Evolutionary conservation across 2,329 filamentous ascomycete genomes (phyloP), one percentile per base, ranked within the genome.

Genomic region (Microdochium bolleyi): DNA sequence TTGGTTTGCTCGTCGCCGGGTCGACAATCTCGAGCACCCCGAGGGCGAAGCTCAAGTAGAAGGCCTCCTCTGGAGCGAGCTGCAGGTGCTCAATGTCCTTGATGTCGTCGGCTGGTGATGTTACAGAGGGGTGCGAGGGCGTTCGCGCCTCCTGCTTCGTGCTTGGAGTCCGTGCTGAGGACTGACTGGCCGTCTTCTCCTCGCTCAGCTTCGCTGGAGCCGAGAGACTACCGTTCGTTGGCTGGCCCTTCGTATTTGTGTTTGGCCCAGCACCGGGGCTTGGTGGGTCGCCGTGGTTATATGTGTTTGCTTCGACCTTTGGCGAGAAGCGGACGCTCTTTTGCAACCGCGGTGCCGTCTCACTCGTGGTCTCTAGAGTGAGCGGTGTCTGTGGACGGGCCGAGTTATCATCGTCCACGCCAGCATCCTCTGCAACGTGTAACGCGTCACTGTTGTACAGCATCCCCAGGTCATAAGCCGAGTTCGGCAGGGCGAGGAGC

Each of bases 1-100:
- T 71, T 2, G 70, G 62, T 21, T 64, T 58, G 8, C 72, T 68
- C 0, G 73, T 78, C 1, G 61, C 58, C 1, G 75, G 70, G 54
- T 85, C 77, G 1, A 71, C 71, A 13, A 97, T 76, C 2, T 77
- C 71, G 9, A 99, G 77, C 3, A 80, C 80, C 1, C 92, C 92
- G 1, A 99, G 75, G 0, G 80, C 87, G 64, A 95, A 97, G 3
- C 76, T 77, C 10, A 99, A 78, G 67, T 96, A 99, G 70, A 97
- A 95, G 0, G 91, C 86, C 69, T 99, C 94, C 67, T 96, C 91
- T 0, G 87, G 80, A 2, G 87, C 91, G 9, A 99, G 77, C 65
- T 97, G 94, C n/a, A 96, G 83, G 63, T 96, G 91, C 63, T 99
- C 94, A 70, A 72, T 78, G 58, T 82, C 75, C 50, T 68, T 61